Base-by-base conservation (phyloP, 73 alveolate genomes). In the Uronychia binucleata region DNA sequence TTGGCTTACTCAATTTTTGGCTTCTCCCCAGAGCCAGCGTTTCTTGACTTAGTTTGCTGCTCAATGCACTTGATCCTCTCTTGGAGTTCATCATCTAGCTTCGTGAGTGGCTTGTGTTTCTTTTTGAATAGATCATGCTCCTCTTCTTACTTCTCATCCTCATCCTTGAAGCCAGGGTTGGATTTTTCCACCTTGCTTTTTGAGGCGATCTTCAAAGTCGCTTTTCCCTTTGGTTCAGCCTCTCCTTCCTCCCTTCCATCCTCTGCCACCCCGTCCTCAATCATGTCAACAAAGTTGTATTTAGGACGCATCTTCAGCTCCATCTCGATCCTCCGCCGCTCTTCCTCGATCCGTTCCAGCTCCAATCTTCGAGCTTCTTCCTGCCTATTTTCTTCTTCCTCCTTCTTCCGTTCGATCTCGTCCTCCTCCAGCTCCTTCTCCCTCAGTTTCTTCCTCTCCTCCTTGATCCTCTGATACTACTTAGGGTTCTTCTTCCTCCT, bases 341-440 rank as follows among this genome's bases (percentile, higher is more conserved):
- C 91, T 57, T 77, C 86, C 75, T 77, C 29, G 57, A 57, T 85
- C 34, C 76, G 34, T 30, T 46, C n/a, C 59, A 35, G 81, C 77
- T 85, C 86, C 34, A 75, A 59, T 57, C 75, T 75, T 58, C 31
- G 34, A 80, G 35, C 77, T 81, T 77, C 86, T n/a, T 67, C 26
- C 58, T 85, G 80, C 33, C 29, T 27, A 27, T 13, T 0, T 77
- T 85, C 91, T 76, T 90, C 88, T 78, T 89, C 92, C 77, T 93
- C 97, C 86, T 90, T 90, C 80, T 90, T 88, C 82, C 97, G 85
- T 46, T 90, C 90, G 32, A 86, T 86, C 59, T 93, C 90, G 83
- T 93, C 97, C 75, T 77, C 89, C 78, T 90, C 95, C 79, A 81
- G 86, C 89, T 93, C 97, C 80, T 93, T 86, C 74, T 85, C 94